phyloP scores from a whole-genome alignment of 1,284 basidiomycete genomes.

The Pterulicium gracile region DNA sequence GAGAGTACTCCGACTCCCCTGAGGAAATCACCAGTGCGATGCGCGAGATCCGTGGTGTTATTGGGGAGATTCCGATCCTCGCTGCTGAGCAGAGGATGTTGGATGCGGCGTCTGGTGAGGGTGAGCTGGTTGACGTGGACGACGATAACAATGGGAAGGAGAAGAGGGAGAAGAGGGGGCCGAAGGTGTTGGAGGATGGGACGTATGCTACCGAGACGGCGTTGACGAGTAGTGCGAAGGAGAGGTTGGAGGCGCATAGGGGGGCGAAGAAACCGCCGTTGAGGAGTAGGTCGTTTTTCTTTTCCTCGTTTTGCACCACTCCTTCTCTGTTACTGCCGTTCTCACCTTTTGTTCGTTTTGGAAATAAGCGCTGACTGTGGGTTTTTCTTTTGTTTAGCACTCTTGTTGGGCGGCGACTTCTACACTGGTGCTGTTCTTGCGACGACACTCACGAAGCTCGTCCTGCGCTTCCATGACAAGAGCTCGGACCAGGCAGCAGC shows the following conservation, averaged over 20 bases:
- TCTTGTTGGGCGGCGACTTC: conserved; percentile 94
- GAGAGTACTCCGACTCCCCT: conserved; percentile 77
- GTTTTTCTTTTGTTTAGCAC: conserved; percentile 31
- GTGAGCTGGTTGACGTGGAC: conserved; percentile 31
- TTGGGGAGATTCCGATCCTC: conserved; percentile 95
- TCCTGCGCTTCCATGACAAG: conserved; percentile 70
- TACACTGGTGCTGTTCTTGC: conserved; percentile 92
- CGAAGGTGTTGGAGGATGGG: conserved; percentile 86
- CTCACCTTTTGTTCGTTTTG: background rate
- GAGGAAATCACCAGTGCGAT: conserved; percentile 67
- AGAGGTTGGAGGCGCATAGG: conserved; percentile 73
- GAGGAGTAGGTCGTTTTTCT: conserved; percentile 39
- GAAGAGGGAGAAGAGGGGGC: conserved; percentile 30
- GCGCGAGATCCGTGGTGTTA: conserved; percentile 75
- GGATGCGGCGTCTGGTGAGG: conserved; percentile 60
- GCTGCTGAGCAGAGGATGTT: conserved; percentile 80
- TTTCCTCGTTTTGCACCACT: conserved; percentile 4
- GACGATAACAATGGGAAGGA: conserved; percentile 31
- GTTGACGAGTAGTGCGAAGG: conserved; percentile 62
- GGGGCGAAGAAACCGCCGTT: conserved; percentile 86
- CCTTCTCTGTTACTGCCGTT: conserved; percentile 6
- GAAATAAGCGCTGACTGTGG: too few species aligned
- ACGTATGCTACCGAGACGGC: conserved; percentile 98
- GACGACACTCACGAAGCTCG: conserved; percentile 85
- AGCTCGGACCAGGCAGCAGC: conserved; percentile 45